Conservation (phyloP, 768 basidiomycete genomes). For the Rhodotorula graminis region DNA sequence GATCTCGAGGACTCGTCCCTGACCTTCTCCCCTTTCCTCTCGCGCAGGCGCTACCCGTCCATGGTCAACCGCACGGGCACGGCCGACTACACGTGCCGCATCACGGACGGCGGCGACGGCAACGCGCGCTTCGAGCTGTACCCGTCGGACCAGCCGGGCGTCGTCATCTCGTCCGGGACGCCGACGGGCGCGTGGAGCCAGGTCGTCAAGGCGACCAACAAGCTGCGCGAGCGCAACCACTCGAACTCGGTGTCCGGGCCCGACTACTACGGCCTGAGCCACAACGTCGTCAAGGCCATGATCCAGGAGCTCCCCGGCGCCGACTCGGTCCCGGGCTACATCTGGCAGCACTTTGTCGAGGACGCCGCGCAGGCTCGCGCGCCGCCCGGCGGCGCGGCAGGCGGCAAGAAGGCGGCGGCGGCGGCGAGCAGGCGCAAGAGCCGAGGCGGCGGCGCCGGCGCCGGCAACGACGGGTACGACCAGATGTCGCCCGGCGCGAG, state of each 20-base stretch:
- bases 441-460: not conserved
- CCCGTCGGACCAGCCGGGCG: slow-evolving; percentile 64
- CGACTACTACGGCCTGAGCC: slow-evolving; percentile 79
- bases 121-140: slow-evolving; percentile 81
- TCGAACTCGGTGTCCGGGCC: slow-evolving; percentile 83
- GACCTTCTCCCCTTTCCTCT: not conserved
- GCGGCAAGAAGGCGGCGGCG: not conserved
- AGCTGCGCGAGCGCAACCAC: slow-evolving; percentile 72
- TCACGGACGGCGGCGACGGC: slow-evolving; percentile 72
- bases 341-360: slow-evolving; percentile 79
- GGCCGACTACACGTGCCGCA: slow-evolving; percentile 74
- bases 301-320: slow-evolving; percentile 79
- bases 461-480: not conserved
- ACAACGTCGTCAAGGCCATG: slow-evolving; percentile 82
- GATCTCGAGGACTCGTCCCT: not conserved
- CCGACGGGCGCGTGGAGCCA: slow-evolving; percentile 82
- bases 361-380: slow-evolving; percentile 42
- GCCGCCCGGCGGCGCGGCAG: not conserved
- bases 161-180: slow-evolving; percentile 73
- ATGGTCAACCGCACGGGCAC: slow-evolving; percentile 63
- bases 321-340: slow-evolving; percentile 68
- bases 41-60: slow-evolving; percentile 66
- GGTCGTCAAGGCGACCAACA: slow-evolving; percentile 76
- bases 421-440: slow-evolving; percentile 2
- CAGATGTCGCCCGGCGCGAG: not conserved